phyloP scores from a whole-genome alignment of 495 filamentous ascomycete genomes.

The Talaromyces trachyspermus region DNA sequence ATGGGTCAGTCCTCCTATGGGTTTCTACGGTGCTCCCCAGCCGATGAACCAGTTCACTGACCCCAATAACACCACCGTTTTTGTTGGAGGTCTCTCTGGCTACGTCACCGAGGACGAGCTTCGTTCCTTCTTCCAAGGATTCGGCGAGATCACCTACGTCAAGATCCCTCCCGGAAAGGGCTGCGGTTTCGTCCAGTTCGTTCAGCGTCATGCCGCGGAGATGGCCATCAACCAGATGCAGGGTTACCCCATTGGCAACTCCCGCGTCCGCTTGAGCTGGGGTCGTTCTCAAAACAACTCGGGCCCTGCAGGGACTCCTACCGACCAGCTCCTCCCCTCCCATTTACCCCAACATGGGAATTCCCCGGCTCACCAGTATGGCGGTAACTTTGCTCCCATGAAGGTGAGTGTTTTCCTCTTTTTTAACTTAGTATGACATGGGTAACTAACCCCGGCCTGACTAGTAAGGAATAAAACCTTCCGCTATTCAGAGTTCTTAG shows the following conservation, averaged over 20 bases:
- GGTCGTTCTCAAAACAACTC: constrained; percentile 99
- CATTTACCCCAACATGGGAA: constrained; percentile 79
- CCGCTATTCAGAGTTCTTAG: constrained; percentile 31
- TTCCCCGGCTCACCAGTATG: constrained; percentile 66
- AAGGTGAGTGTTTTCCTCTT: constrained; percentile 47
- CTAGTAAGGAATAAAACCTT: constrained; percentile 10
- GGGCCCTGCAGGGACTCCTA: constrained; percentile 92
- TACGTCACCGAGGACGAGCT: constrained; percentile 99
- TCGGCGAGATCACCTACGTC: constrained; percentile 99
- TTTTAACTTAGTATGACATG: not conserved
- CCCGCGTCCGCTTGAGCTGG: constrained; percentile 93
- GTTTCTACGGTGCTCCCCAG: constrained; percentile 76
- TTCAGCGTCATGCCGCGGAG: constrained; percentile 96
- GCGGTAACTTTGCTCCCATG: constrained; percentile 61
- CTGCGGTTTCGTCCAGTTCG: constrained; percentile 98
- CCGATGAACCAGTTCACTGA: constrained; percentile 99
- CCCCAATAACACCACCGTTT: constrained; percentile 99
- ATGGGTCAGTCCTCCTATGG: constrained; percentile 76
- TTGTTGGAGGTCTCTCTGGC: constrained; percentile 93
- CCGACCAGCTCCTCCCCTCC: constrained; percentile 87
- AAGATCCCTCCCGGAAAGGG: constrained; percentile 99
- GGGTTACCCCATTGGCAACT: constrained; percentile 98
- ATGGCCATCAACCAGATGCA: constrained; percentile 99
- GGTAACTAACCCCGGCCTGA: not conserved
- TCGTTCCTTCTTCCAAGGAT: constrained; percentile 98